Percentiles rank a stretch among this genome's conserved stretches.
Conservation (phyloP, 129 eudicot species). For the Ambrosia trifida region DNA sequence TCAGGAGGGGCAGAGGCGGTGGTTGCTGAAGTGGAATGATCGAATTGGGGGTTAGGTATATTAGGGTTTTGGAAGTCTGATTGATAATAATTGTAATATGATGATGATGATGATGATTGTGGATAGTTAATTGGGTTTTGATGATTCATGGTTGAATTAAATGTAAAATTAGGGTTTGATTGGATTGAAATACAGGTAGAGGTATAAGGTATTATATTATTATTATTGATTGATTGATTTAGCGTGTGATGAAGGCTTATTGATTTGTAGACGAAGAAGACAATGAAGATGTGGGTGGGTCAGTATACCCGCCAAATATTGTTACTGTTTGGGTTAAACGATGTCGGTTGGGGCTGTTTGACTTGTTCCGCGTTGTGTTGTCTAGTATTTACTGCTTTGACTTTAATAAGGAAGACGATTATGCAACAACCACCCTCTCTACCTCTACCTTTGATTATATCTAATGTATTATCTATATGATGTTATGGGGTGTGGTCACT, state of each 20-base stretch:
- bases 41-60: conserved; percentile 33
- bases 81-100: conserved; percentile 53
- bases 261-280: conserved; percentile 22
- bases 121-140: conserved; percentile 38
- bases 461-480: too few species aligned
- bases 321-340: neutral
- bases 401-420: too few species aligned
- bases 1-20: conserved; percentile 75
- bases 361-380: neutral
- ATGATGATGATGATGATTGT: conserved; percentile 29
- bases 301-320: conserved; percentile 29
- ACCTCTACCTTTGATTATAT: too few species aligned
- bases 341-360: conserved; percentile 14
- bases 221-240: neutral
- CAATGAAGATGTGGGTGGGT: neutral
- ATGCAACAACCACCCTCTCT: too few species aligned
- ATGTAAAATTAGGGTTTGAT: conserved; percentile 17
- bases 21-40: conserved; percentile 28
- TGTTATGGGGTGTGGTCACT: too few species aligned
- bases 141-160: conserved; percentile 24
- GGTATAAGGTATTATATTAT: neutral
- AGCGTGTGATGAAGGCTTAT: conserved; percentile 27
- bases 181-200: neutral
- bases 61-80: conserved; percentile 46
- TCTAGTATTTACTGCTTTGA: too few species aligned